These are phyloP conservation scores for Lepiota brunneoincarnata DNA, from an alignment of 768 basidiomycete genomes.

Conservation along the genomic window DNA sequence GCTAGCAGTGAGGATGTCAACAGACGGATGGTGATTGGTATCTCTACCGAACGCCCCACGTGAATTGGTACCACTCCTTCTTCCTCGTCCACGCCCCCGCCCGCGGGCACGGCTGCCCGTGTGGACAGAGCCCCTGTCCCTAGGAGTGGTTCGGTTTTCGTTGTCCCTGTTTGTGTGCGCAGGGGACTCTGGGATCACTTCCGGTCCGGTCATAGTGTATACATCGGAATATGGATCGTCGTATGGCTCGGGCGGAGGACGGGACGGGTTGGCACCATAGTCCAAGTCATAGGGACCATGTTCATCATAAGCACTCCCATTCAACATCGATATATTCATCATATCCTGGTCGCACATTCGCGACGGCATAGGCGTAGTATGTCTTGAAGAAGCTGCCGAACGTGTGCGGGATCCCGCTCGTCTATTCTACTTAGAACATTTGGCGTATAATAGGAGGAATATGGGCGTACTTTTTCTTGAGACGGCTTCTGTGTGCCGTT, in stretches of 20 bases:
- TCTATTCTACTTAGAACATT: slow-evolving; percentile 28
- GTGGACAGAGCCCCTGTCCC: neutral
- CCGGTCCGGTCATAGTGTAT: slow-evolving; percentile 29
- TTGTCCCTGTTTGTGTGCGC: neutral
- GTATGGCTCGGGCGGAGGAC: slow-evolving; percentile 70
- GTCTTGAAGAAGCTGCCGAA: slow-evolving; percentile 53
- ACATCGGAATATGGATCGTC: slow-evolving; percentile 74
- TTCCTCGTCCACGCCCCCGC: slow-evolving; percentile 33
- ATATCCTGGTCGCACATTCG: slow-evolving; percentile 56
- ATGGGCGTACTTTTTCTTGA: slow-evolving; percentile 55
- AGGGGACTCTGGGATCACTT: neutral
- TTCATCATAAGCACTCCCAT: slow-evolving; percentile 63
- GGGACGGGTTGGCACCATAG: slow-evolving; percentile 51
- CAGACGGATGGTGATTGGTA: neutral
- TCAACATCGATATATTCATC: slow-evolving; percentile 39
- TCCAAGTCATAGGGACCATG: slow-evolving; percentile 70
- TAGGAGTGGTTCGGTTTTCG: neutral
- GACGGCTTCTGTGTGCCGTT: slow-evolving; percentile 59
- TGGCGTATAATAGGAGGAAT: slow-evolving; percentile 6
- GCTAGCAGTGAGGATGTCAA: too few species aligned
- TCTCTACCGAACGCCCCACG: neutral
- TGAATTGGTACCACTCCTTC: slow-evolving; percentile 18
- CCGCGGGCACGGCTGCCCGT: slow-evolving; percentile 20
- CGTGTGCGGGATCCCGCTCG: slow-evolving; percentile 49
- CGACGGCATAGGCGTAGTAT: slow-evolving; percentile 51